These are phyloP conservation scores for Plasmopara muralis DNA, from an alignment of 352 stramenopile genomes.

Conservation along the genomic window DNA sequence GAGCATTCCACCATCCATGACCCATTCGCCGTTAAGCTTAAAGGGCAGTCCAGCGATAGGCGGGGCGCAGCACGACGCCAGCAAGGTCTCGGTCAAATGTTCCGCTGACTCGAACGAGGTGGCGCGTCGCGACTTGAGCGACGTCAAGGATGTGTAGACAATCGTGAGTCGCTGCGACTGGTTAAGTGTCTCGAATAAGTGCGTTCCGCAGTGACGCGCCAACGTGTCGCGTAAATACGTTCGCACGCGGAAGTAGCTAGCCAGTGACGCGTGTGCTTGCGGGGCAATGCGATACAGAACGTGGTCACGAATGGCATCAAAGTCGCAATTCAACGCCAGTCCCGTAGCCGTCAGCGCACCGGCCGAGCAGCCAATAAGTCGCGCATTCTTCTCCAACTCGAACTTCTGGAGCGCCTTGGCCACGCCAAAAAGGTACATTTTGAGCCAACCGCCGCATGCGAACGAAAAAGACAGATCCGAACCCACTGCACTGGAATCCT, in stretches of 20 bases:
- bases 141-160: slow-evolving; percentile 4
- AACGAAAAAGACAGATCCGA: slow-evolving; percentile 71
- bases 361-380: slow-evolving; percentile 75
- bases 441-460: slow-evolving; percentile 81
- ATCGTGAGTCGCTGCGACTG: slow-evolving; percentile 4
- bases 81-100: slow-evolving; percentile 1
- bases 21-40: slow-evolving; percentile 49
- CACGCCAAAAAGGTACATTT: slow-evolving; percentile 85
- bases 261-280: slow-evolving; percentile 23
- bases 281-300: neutral
- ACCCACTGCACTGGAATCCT: slow-evolving; percentile 3
- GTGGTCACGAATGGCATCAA: slow-evolving; percentile 2
- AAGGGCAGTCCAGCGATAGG: slow-evolving; percentile 5
- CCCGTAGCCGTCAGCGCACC: slow-evolving; percentile 67
- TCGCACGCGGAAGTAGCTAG: slow-evolving; percentile 1
- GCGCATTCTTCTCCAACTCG: slow-evolving; percentile 47
- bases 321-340: slow-evolving; percentile 24
- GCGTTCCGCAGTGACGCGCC: neutral
- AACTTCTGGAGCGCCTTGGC: slow-evolving; percentile 78
- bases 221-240: slow-evolving; percentile 1
- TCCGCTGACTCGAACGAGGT: slow-evolving; percentile 2
- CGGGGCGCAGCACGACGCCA: slow-evolving; percentile 5
- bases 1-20: slow-evolving; percentile 82
- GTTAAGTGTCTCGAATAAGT: slow-evolving; percentile 2
- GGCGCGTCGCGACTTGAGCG: slow-evolving; percentile 1